Base-by-base conservation (phyloP, 2,329 filamentous ascomycete genomes). In the Rutstroemia sp. region DNA sequence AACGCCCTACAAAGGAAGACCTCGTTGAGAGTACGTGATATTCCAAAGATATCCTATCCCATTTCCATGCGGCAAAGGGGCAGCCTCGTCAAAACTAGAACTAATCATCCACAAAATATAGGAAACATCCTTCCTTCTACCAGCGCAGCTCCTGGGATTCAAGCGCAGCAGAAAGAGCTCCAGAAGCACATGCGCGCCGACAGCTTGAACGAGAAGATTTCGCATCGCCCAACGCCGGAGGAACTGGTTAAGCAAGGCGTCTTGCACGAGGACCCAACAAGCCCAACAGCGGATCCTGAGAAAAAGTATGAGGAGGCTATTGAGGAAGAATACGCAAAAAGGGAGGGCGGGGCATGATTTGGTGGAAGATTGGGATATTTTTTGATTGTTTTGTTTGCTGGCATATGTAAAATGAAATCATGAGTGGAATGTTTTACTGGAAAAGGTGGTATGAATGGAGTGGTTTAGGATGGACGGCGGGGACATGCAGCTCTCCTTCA, bases 131-230 rank as follows among this genome's bases (percentile, higher is more conserved):
- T 96, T 25, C 88, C 89, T 25, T 83, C 84, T 56, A 87, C 87
- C 34, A 86, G 73, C 51, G 89, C 87, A 17, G 90, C 91, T 0
- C 91, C 92, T 0, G 81, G 86, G 2, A 76, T 96, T 54, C 84
- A 87, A 68, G 89, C 86, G 56, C 83, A 90, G 60, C 90, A 94
- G 72, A 86, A 82, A 68, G 89, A 95, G 75, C 83, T 96, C 44
- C 83, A 91, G 72, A 90, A 86, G 70, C 86, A 90, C 71, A 96
- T 96, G 91, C 82, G 87, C 14, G 87, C 84, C 58, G 89, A 96
- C 71, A 87, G 80, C 55, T 78, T 96, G 60, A 94, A 95, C 72
- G 90, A 95, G 68, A 92, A 92, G 71, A 83, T 96, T 60, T 81
- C 87, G 67, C 80, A 86, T 65, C 81, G 92, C 19, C 92, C 92